Evolutionary conservation across 345 rosid genomes (phyloP).

Genomic region (Atalantia buxifolia): DNA sequence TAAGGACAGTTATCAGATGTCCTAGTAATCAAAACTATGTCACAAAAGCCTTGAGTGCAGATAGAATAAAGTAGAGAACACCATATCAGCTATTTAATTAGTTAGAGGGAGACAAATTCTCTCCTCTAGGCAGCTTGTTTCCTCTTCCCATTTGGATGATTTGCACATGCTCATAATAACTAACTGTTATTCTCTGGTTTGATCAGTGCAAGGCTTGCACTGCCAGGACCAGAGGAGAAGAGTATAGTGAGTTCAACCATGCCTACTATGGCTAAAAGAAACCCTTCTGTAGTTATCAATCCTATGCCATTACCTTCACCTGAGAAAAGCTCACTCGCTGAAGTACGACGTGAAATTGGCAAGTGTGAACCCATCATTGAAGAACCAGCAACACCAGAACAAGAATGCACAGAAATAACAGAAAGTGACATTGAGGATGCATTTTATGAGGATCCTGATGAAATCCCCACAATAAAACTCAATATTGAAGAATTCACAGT

Average conservation of each 20-base stretch:
- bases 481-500: constrained; percentile 55
- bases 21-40: neutral
- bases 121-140: constrained; percentile 2
- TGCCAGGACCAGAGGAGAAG: constrained; percentile 82
- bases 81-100: neutral
- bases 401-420: constrained; percentile 34
- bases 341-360: constrained; percentile 16
- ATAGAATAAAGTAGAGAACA: neutral
- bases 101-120: neutral
- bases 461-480: constrained; percentile 74
- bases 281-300: constrained; percentile 34
- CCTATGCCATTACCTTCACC: constrained; percentile 43
- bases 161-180: constrained; percentile 14
- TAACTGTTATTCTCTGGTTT: constrained; percentile 21
- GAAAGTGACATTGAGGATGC: constrained; percentile 73
- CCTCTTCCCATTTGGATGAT: neutral
- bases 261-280: constrained; percentile 30
- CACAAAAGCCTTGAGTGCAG: neutral
- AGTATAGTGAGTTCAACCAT: constrained; percentile 39
- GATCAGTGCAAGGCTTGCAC: constrained; percentile 82
- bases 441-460: constrained; percentile 66
- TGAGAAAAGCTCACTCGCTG: constrained; percentile 24
- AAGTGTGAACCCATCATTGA: constrained; percentile 70
- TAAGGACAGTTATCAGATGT: neutral
- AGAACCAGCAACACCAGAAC: constrained; percentile 83